phyloP scores from a whole-genome alignment of 2,329 filamentous ascomycete species.

The Byssothecium circinans region DNA sequence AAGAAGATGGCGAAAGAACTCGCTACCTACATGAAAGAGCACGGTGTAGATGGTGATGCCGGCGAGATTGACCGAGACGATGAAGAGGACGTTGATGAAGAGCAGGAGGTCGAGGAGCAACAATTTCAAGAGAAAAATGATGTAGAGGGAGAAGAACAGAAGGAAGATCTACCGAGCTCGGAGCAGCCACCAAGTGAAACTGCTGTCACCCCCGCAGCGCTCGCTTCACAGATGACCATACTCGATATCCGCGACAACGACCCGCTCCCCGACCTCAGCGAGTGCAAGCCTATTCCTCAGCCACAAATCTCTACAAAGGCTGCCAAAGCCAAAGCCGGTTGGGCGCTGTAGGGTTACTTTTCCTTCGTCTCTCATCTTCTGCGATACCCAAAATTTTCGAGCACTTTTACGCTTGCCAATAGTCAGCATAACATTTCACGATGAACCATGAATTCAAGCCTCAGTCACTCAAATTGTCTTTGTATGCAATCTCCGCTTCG shows the following conservation, averaged over 20 bases:
- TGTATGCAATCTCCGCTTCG: too few relatives aligned
- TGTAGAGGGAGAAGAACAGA: slow-evolving; percentile 3
- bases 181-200: slow-evolving; percentile 1
- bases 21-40: slow-evolving; percentile 81
- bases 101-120: slow-evolving; percentile 11
- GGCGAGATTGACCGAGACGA: slow-evolving; percentile 33
- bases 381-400: slow-evolving; percentile 10
- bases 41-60: slow-evolving; percentile 60
- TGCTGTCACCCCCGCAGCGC: slow-evolving; percentile 9
- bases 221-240: slow-evolving; percentile 39
- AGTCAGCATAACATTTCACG: not conserved
- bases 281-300: slow-evolving; percentile 29
- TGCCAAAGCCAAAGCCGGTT: slow-evolving; percentile 41
- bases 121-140: slow-evolving; percentile 7
- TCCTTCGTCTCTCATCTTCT: slow-evolving; percentile 4
- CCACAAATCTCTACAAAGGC: slow-evolving; percentile 37
- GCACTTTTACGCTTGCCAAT: not conserved
- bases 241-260: slow-evolving; percentile 42
- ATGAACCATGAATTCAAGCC: not conserved
- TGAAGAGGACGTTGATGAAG: slow-evolving; percentile 22
- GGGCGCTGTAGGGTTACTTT: slow-evolving; percentile 26
- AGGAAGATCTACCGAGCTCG: not conserved
- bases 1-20: slow-evolving; percentile 96
- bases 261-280: slow-evolving; percentile 34
- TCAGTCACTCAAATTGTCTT: too few relatives aligned